Base-by-base conservation (phyloP, 1,284 basidiomycete genomes). In the Pseudozyma pruni region DNA sequence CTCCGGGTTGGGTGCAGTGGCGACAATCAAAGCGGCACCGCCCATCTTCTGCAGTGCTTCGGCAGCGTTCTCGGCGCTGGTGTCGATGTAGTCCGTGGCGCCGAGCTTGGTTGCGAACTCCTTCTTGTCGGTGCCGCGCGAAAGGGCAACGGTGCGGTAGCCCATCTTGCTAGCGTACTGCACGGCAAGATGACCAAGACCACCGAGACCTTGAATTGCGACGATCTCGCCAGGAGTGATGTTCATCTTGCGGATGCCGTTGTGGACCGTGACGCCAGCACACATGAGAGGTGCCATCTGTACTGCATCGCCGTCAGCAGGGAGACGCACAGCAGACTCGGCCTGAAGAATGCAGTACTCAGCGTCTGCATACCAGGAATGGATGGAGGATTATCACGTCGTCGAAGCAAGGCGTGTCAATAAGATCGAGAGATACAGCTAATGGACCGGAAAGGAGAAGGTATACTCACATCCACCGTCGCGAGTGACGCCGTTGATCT, bases 251-350 rank as follows among this genome's bases (percentile, higher is more conserved):
- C 84, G 78, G 23, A 85, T 76, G 5, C 81, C 81, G 63, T 83
- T 84, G 74, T 72, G 81, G 23, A 79, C 78, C 5, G 83, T 81
- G 14, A 80, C 63, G 33, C 84, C 84, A 9, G 84, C 83, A 56
- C 83, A 86, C 53, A 85, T 73, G 4, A 85, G 69, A 14, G 85
- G 85, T 7, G 83, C 85, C 19, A 81, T 78, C 55, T 85, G 78
- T n/a, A 79, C 83, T 2, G 83, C 81, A 25, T 72, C 33, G 78
- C 82, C 29, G 59, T 71, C 8, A 83, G 84, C 35, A 83, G 69
- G 42, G 47, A 59, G 19, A 63, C 76, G 31, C 6, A 84, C 61
- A 0, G 84, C 83, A 31, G 85, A 83, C 16, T 80, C 68, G 8
- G 81, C 58, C n/a, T 83, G 74, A 5, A 79, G 79, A 6, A 63